Conservation (phyloP, 2,329 filamentous ascomycete species). For the Leptoxyphium fumago region DNA sequence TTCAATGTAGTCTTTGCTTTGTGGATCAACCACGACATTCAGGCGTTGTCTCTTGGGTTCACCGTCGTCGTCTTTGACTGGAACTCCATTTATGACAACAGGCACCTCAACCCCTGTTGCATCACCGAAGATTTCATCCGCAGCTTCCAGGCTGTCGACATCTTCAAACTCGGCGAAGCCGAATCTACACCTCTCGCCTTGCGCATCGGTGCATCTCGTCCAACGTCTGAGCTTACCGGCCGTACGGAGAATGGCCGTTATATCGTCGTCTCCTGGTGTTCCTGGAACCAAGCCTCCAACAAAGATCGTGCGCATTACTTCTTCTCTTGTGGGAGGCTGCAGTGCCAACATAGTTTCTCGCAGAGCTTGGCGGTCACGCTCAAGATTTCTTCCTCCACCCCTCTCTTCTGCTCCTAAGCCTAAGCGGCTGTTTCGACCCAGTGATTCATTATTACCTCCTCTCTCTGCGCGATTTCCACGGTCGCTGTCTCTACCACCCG, state of each 20-base stretch:
- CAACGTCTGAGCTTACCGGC: slow-evolving; percentile 67
- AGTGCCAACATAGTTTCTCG: slow-evolving; percentile 29
- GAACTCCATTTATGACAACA: slow-evolving; percentile 23
- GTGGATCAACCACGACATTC: slow-evolving; percentile 58
- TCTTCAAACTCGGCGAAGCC: slow-evolving; percentile 95
- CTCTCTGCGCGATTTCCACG: slow-evolving; percentile 2
- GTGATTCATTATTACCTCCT: slow-evolving; percentile 24
- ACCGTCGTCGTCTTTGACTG: slow-evolving; percentile 24
- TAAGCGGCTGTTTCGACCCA: slow-evolving; percentile 33
- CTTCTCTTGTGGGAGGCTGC: slow-evolving; percentile 72
- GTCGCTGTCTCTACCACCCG: slow-evolving; percentile 33
- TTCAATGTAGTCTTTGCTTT: slow-evolving; percentile 71
- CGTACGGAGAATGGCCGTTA: slow-evolving; percentile 64
- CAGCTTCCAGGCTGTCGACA: slow-evolving; percentile 69
- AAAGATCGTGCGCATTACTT: slow-evolving; percentile 83
- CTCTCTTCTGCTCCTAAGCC: slow-evolving; percentile 38
- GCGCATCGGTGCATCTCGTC: slow-evolving; percentile 65
- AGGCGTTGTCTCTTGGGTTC: slow-evolving; percentile 17
- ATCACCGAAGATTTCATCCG: slow-evolving; percentile 56
- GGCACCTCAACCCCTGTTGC: slow-evolving; percentile 73
- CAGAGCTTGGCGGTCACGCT: slow-evolving; percentile 28
- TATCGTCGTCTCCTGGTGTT: slow-evolving; percentile 57
- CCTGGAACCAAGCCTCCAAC: slow-evolving; percentile 74
- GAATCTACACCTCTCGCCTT: slow-evolving; percentile 71
- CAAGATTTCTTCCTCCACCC: slow-evolving; percentile 35